Conservation (phyloP, 306 rosid genomes). For the Vigna unguiculata region DNA sequence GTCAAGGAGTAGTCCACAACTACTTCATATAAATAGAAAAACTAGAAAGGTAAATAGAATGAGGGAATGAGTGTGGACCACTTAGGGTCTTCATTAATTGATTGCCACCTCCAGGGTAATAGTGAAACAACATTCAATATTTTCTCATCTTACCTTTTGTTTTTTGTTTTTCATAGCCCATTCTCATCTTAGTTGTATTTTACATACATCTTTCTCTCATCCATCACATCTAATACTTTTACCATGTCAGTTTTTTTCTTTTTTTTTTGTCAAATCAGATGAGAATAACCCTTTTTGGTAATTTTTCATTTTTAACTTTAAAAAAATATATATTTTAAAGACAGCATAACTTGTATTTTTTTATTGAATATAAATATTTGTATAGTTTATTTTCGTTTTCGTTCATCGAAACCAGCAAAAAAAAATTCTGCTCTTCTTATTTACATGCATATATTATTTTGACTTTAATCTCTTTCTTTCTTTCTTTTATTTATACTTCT, state of each 20-base stretch:
- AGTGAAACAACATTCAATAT: constrained; percentile 36
- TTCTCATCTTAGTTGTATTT: neutral
- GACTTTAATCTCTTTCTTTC: neutral
- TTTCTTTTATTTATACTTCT: neutral
- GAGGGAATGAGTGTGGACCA: constrained; percentile 62
- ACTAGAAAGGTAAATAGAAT: constrained; percentile 38
- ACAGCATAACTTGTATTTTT: neutral
- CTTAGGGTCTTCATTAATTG: constrained; percentile 51
- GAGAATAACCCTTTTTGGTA: neutral
- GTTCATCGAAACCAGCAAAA: neutral
- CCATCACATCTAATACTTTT: neutral
- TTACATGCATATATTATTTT: neutral
- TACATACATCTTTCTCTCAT: neutral
- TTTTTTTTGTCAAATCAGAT: neutral
- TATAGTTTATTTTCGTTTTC: neutral
- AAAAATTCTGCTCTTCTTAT: neutral
- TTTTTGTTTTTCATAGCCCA: too few species aligned
- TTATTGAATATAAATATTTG: neutral
- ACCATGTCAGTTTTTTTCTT: neutral
- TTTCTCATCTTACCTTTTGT: neutral
- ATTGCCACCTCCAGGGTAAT: constrained; percentile 45
- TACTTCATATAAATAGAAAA: constrained; percentile 51
- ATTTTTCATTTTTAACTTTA: neutral
- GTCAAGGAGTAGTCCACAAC: constrained; percentile 47
- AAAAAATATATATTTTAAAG: neutral